These are phyloP conservation scores for Vaccinium darrowii DNA, from an alignment of 148 eudicot genomes.

Conservation along the genomic window DNA sequence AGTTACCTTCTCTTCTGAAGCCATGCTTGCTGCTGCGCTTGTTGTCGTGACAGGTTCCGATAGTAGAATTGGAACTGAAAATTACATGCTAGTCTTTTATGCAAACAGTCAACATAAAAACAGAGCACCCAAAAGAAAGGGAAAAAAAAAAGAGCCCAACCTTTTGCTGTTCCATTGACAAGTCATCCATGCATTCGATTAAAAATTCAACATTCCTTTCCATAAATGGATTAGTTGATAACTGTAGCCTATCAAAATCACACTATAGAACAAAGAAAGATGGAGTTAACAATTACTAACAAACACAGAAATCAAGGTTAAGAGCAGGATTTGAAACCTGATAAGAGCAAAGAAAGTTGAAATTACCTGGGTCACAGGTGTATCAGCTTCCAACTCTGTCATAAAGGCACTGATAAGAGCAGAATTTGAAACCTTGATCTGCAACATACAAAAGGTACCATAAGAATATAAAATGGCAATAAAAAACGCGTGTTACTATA, in stretches of 20 bases:
- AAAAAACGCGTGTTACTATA: neutral
- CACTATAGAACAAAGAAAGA: slow-evolving; percentile 41
- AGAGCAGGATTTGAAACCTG: neutral
- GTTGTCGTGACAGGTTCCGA: slow-evolving; percentile 74
- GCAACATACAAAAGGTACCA: slow-evolving; percentile 17
- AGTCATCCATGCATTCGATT: slow-evolving; percentile 87
- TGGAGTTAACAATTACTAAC: neutral
- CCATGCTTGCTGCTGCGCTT: slow-evolving; percentile 92
- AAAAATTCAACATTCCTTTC: slow-evolving; percentile 89
- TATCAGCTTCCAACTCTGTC: slow-evolving; percentile 87
- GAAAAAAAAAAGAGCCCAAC: slow-evolving; percentile 27
- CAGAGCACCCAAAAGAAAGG: neutral
- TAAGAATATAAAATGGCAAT: neutral
- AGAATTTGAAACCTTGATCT: slow-evolving; percentile 96
- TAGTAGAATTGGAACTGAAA: slow-evolving; percentile 80
- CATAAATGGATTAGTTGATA: slow-evolving; percentile 71
- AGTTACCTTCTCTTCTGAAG: slow-evolving; percentile 85
- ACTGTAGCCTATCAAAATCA: slow-evolving; percentile 79
- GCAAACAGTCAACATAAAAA: slow-evolving; percentile 5
- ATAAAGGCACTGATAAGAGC: slow-evolving; percentile 93
- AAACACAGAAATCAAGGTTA: neutral
- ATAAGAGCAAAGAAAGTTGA: no score
- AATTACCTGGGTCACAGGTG: slow-evolving; percentile 84
- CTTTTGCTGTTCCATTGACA: slow-evolving; percentile 87
- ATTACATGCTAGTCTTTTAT: slow-evolving; percentile 12